Evolutionary conservation across 495 filamentous ascomycete species (phyloP).

Genomic region (Tuber calosporum): DNA sequence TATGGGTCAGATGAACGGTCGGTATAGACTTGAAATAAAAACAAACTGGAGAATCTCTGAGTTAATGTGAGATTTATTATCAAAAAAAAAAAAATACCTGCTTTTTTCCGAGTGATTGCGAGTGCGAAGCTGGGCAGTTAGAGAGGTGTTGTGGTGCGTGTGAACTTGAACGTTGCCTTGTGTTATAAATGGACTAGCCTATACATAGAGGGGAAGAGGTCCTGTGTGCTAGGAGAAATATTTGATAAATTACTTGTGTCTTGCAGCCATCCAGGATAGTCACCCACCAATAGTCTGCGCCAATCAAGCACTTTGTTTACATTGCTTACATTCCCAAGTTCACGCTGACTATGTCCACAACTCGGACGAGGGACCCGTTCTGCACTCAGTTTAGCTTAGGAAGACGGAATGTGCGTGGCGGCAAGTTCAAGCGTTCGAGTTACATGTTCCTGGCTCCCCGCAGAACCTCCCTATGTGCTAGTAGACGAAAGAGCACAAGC

Average conservation of each 20-base stretch:
- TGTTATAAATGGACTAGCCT: not conserved
- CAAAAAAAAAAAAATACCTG: not conserved
- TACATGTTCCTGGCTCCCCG: not conserved
- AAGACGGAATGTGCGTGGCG: too few species aligned
- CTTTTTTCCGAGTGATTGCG: not conserved
- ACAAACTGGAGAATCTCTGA: not conserved
- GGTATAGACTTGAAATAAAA: not conserved
- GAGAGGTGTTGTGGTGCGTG: not conserved
- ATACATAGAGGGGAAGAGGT: not conserved
- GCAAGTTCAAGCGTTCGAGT: not conserved
- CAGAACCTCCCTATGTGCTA: not conserved
- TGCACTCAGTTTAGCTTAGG: not conserved
- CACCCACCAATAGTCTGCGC: not conserved
- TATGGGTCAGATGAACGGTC: not conserved
- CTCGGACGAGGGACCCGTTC: not conserved
- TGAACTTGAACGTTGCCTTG: not conserved
- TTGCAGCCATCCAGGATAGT: not conserved
- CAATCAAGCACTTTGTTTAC: not conserved
- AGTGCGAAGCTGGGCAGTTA: not conserved
- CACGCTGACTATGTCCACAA: not conserved
- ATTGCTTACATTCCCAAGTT: not conserved
- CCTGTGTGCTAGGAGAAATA: not conserved
- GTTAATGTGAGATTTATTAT: not conserved
- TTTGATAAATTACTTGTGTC: not conserved
- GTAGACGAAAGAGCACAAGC: not conserved